Evolutionary conservation across 2,329 filamentous ascomycete species (phyloP).

Genomic region (Penicillium sp.): DNA sequence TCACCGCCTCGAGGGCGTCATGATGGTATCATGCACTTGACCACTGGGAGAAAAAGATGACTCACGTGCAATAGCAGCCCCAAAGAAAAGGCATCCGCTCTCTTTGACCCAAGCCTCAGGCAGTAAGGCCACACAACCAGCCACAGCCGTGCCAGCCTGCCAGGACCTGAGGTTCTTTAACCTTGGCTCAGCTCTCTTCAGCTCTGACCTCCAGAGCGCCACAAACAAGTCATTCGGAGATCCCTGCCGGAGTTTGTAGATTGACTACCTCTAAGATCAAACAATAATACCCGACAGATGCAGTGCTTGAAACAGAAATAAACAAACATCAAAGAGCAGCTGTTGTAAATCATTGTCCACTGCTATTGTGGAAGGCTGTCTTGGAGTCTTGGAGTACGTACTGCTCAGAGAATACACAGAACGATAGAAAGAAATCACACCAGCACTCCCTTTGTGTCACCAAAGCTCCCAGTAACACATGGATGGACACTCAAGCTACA

Average conservation of each 20-base stretch:
- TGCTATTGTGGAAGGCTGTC: not conserved
- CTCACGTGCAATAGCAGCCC: not conserved
- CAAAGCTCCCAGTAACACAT: not conserved
- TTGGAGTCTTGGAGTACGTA: too few relatives aligned
- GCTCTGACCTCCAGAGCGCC: not conserved
- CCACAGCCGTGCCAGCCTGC: not conserved
- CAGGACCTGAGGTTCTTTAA: not conserved
- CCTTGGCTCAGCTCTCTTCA: not conserved
- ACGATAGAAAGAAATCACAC: not conserved
- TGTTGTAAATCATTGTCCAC: not conserved
- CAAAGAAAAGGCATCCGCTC: not conserved
- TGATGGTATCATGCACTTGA: slow-evolving; percentile 16
- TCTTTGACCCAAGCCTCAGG: not conserved
- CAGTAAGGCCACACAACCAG: not conserved
- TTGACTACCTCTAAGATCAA: not conserved
- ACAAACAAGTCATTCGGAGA: not conserved
- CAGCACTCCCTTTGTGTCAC: not conserved
- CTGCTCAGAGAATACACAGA: not conserved
- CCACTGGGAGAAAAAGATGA: not conserved
- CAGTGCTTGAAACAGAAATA: not conserved
- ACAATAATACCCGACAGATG: not conserved
- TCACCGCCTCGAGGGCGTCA: slow-evolving; percentile 14
- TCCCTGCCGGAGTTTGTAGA: not conserved
- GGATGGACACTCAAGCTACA: not conserved
- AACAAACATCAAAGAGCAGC: not conserved